phyloP scores from a whole-genome alignment of 768 basidiomycete genomes.

The Agaricus blazei region DNA sequence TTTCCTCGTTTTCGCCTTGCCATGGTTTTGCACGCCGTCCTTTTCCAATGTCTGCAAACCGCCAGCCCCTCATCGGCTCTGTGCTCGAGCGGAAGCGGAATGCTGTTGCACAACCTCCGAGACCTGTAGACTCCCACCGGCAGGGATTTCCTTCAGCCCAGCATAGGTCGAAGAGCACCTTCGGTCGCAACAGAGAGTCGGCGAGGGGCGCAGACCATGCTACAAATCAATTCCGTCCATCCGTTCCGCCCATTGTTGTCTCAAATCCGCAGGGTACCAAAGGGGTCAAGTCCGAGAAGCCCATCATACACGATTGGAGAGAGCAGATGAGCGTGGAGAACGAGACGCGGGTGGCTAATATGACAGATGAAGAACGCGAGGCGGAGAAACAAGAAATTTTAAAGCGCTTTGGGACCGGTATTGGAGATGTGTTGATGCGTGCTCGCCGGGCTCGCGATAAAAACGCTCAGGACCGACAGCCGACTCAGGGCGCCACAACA shows the following conservation, averaged over 20 bases:
- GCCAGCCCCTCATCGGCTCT: conserved; percentile 28
- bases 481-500: background rate
- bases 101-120: conserved; percentile 20
- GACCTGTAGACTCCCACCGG: conserved; percentile 21
- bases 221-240: conserved; percentile 16
- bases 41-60: conserved; percentile 18
- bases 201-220: conserved; percentile 23
- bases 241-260: conserved; percentile 20
- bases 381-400: conserved; percentile 61
- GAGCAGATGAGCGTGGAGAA: conserved; percentile 66
- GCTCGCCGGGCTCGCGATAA: conserved; percentile 44
- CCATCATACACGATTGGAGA: conserved; percentile 39
- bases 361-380: conserved; percentile 70
- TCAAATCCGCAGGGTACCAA: background rate
- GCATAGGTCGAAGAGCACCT: conserved; percentile 63
- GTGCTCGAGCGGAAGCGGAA: conserved; percentile 42
- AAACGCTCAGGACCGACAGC: conserved; percentile 7
- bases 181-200: conserved; percentile 41
- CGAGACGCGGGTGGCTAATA: conserved; percentile 49
- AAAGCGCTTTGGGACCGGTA: conserved; percentile 64
- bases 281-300: background rate
- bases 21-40: background rate
- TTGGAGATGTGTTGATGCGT: conserved; percentile 56
- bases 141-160: conserved; percentile 61
- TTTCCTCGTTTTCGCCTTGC: conserved; percentile 10